phyloP scores from a whole-genome alignment of 768 basidiomycete species.

The Lactifluus rugatus region DNA sequence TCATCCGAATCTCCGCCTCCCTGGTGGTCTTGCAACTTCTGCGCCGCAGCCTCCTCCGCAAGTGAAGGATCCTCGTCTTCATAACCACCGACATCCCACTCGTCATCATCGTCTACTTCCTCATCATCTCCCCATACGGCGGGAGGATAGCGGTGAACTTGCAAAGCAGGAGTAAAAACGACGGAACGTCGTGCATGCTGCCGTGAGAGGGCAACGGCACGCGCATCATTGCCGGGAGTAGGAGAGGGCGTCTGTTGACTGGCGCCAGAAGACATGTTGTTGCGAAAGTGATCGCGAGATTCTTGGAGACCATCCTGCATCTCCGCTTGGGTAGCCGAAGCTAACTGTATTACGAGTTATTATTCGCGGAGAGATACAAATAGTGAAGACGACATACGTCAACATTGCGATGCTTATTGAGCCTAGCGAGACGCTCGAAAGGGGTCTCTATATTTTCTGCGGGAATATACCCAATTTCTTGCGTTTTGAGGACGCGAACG shows the following conservation, averaged over 20 bases:
- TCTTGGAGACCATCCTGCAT: slow-evolving; percentile 43
- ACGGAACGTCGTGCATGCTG: slow-evolving; percentile 33
- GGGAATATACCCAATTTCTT: slow-evolving; percentile 97
- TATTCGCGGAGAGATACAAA: neutral
- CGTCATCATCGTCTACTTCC: slow-evolving; percentile 42
- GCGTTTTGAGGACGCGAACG: slow-evolving; percentile 94
- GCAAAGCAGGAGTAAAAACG: slow-evolving; percentile 59
- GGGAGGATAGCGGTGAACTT: slow-evolving; percentile 67
- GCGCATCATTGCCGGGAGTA: slow-evolving; percentile 32
- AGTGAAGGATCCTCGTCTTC: slow-evolving; percentile 60
- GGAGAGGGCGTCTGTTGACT: slow-evolving; percentile 43
- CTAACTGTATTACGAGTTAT: slow-evolving; percentile 39
- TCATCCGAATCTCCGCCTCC: slow-evolving; percentile 56
- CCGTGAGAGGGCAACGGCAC: slow-evolving; percentile 24
- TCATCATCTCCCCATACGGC: slow-evolving; percentile 79
- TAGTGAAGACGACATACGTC: slow-evolving; percentile 51
- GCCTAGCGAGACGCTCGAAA: slow-evolving; percentile 85
- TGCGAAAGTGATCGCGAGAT: slow-evolving; percentile 45
- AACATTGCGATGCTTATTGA: slow-evolving; percentile 96
- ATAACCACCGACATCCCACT: slow-evolving; percentile 61
- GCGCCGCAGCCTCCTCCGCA: slow-evolving; percentile 46
- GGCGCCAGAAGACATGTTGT: slow-evolving; percentile 37
- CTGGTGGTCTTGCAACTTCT: slow-evolving; percentile 30
- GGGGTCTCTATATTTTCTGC: slow-evolving; percentile 99
- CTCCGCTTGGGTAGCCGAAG: slow-evolving; percentile 65